Percentiles rank a stretch among this genome's conserved stretches.
Evolutionary conservation across 176 grass and related monocot genomes (phyloP).

Genomic region (Themeda triandra): DNA sequence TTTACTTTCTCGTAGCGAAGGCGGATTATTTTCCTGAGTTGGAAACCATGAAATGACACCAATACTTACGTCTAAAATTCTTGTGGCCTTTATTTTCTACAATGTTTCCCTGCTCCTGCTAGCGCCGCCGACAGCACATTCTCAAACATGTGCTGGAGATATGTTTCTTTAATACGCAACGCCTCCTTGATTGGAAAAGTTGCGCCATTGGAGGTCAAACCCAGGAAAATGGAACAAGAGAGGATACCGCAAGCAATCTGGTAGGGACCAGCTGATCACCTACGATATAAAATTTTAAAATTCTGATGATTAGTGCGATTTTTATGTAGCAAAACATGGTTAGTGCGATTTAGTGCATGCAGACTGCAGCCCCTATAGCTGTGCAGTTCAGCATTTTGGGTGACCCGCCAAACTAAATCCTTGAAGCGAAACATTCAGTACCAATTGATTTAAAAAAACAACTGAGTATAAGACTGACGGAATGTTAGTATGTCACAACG

Average conservation of each 20-base stretch:
- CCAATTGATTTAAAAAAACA: no score
- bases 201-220: slow-evolving; percentile 17
- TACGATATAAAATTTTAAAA: neutral
- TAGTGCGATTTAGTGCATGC: slow-evolving; percentile 6
- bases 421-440: neutral
- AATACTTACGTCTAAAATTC: slow-evolving; percentile 16
- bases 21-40: no score
- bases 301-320: slow-evolving; percentile 17
- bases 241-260: slow-evolving; percentile 13
- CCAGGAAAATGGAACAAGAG: neutral
- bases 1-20: no score
- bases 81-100: neutral
- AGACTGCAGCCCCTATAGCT: neutral
- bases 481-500: no score
- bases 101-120: neutral
- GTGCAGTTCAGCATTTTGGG: neutral
- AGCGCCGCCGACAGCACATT: slow-evolving; percentile 6
- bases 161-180: slow-evolving; percentile 38
- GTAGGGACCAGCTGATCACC: slow-evolving; percentile 11
- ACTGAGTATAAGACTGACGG: no score
- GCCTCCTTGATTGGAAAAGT: slow-evolving; percentile 7
- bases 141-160: neutral
- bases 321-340: neutral
- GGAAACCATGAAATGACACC: neutral
- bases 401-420: neutral